A percentile compares a stretch with the other conserved stretches of the same genome.
phyloP scores from a whole-genome alignment of 495 filamentous ascomycete species.

The Penicillium cataractarum region DNA sequence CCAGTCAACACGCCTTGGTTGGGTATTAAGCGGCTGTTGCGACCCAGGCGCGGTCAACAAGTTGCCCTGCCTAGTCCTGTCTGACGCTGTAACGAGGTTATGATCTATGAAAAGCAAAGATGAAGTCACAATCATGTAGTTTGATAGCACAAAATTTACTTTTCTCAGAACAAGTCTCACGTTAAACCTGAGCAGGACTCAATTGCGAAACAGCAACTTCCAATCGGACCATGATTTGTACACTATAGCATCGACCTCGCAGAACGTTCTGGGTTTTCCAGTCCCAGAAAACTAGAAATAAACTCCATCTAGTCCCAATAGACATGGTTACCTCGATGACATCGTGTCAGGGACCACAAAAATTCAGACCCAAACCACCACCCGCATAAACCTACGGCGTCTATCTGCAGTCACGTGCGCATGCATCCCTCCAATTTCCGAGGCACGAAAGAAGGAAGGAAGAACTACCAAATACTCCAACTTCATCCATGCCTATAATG shows the following conservation, averaged over 20 bases:
- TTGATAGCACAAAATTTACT: not conserved
- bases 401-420: conserved; percentile 1
- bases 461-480: not conserved
- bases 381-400: not conserved
- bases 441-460: not conserved
- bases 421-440: not conserved
- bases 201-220: no score
- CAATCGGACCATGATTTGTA: no score
- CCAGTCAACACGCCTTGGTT: conserved; percentile 62
- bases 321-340: conserved; percentile 12
- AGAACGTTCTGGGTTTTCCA: no score
- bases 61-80: conserved; percentile 28
- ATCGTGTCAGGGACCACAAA: conserved; percentile 8
- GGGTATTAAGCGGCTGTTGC: conserved; percentile 50
- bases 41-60: conserved; percentile 23
- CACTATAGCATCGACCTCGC: no score
- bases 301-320: not conserved
- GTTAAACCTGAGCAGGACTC: no score
- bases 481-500: not conserved
- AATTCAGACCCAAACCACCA: conserved; percentile 3
- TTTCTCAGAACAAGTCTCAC: not conserved
- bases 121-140: not conserved
- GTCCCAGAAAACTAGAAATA: not conserved
- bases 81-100: conserved; percentile 16
- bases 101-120: not conserved